Percentiles rank a stretch among this genome's conserved stretches.
Evolutionary conservation across 495 filamentous ascomycete species (phyloP).

Genomic region (Tuber indicum): DNA sequence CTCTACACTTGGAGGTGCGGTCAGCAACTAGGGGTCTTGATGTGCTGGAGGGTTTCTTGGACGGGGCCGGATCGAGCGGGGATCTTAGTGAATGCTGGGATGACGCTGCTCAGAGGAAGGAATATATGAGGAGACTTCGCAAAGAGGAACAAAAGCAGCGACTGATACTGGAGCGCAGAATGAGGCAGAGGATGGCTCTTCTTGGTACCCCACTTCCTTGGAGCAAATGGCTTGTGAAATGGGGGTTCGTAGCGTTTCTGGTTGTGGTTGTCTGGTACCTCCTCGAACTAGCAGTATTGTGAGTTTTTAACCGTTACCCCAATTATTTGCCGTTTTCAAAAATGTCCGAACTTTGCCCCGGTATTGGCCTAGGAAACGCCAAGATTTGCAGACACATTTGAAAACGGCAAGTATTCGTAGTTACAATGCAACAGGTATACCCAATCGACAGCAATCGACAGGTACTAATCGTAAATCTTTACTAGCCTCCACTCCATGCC

Average conservation of each 20-base stretch:
- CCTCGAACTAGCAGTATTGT: conserved; percentile 36
- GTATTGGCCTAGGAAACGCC: too few species aligned
- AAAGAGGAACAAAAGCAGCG: conserved; percentile 29
- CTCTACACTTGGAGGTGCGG: conserved; percentile 38
- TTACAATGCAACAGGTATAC: background rate
- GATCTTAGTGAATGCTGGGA: conserved; percentile 32
- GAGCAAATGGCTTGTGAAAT: conserved; percentile 15
- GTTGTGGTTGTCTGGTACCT: conserved; percentile 30
- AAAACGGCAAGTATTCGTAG: too few species aligned
- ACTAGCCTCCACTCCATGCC: conserved; percentile 13
- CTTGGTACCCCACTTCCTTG: background rate
- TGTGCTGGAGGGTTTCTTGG: conserved; percentile 33
- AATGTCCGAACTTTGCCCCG: too few species aligned
- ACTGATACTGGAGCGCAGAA: conserved; percentile 10
- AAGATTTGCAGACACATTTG: too few species aligned
- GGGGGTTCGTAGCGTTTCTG: conserved; percentile 13
- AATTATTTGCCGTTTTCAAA: background rate
- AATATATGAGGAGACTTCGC: conserved; percentile 21
- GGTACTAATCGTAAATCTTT: conserved; percentile 1
- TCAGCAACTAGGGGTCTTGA: conserved; percentile 36
- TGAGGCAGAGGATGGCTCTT: conserved; percentile 11
- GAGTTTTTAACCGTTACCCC: conserved; percentile 12
- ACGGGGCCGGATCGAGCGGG: conserved; percentile 20
- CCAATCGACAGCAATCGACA: background rate
- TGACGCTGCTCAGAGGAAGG: conserved; percentile 23